Evolutionary conservation across 495 filamentous ascomycete genomes (phyloP), one percentile per base, ranked within the genome.

Genomic region (Extremus antarcticus): DNA sequence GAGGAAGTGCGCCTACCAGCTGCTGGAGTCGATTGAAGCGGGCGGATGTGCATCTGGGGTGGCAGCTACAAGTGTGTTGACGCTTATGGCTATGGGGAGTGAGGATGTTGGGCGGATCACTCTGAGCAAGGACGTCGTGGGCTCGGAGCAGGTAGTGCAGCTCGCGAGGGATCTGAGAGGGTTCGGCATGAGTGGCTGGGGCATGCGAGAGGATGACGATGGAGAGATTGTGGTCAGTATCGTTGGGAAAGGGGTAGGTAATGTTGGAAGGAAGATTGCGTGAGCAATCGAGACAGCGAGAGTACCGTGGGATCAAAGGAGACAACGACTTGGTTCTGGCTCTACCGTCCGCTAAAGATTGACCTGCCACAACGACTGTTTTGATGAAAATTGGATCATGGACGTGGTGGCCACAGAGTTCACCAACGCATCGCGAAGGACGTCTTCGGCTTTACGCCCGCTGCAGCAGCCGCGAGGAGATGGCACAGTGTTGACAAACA

Each of bases 51-150:
- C 90, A 15, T 82, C 81, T 21, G 75, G 73, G 23, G 78, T 80
- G 0, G 85, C 86, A 1, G 80, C 80, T 3, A 70, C 77, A 3
- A 88, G 82, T 0, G 76, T 94, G 68, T 65, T 97, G 21, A 87
- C 80, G 23, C 74, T 97, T 39, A 99, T 99, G 94, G 89, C 88
- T 25, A 96, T 99, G 92, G 91, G 94, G 1, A 78, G 77, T 0
- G 82, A 85, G 59, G 82, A 86, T 66, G 82, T 86, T 50, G 82
- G 82, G n/a, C 71, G 82, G 25, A 51, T 86, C 54, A 73, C 76
- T 50, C 53, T 87, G 40, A 82, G 81, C n/a, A 83, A 81, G 55
- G 86, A 89, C 17, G 84, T 95, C 2, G 64, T 96, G 43, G 89
- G 82, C 2, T 82, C 78, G 21, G 88, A 94, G 64, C 81, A 85